Evolutionary conservation across 495 filamentous ascomycete genomes (phyloP), one percentile per base, ranked within the genome.

Genomic region (Aspergillus mulundensis): DNA sequence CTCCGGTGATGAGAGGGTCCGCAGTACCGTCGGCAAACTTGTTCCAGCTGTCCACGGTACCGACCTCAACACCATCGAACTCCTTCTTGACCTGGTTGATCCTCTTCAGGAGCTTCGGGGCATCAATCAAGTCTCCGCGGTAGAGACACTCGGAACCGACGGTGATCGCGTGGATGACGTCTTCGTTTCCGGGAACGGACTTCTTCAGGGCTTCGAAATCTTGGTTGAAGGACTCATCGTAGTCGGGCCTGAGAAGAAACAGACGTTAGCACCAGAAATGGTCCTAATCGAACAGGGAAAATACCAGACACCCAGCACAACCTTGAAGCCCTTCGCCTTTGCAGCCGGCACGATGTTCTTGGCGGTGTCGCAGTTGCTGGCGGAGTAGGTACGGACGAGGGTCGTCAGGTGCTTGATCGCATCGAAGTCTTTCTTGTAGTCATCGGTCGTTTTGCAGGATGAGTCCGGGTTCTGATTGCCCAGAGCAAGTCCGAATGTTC

Each of bases 41-140:
- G 76, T 91, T 91, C 89, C 89, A 93, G 67, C 78, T 83, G 73
- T 93, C 89, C 5, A 88, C 89, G 18, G 86, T 90, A 51, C 89
- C 89, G 36, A 92, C 80, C 64, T 82, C 82, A 60, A 85, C 69
- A 24, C 62, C 70, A 43, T 67, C 79, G 63, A 79, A 82, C 42
- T 73, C 67, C 14, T 69, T 66, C 69, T 82, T 80, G 24, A 87
- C 79, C 41, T 81, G 77, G 46, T 82, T 67, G 67, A 92, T 89
- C 62, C 84, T 83, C 32, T 65, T 67, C 54, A 84, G 67, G 38
- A 93, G 83, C 58, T 84, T 66, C 8, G 72, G 65, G 16, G 81
- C 88, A 36, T 36, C 32, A 34, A 80, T 88, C 66, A 90, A 77
- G 66, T 84, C 86, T 51, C 81, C 80, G 39, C 89, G 85, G 77